Evolutionary conservation across 2,329 filamentous ascomycete species (phyloP).

Genomic region (Pestalotiopsis sp.): DNA sequence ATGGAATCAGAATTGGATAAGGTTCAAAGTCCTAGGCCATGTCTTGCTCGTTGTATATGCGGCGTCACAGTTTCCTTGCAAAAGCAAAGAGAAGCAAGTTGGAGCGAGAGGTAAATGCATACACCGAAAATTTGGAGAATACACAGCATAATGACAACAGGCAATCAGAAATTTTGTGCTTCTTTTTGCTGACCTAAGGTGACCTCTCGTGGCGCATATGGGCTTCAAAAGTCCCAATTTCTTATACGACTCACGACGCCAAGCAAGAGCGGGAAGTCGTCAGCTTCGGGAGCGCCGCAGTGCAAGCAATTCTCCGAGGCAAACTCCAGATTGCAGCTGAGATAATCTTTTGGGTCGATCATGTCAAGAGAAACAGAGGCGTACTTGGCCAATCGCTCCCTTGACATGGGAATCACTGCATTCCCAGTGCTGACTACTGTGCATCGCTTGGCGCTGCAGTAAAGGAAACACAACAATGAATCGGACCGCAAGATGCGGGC

Average conservation of each 20-base stretch:
- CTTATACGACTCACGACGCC: not conserved
- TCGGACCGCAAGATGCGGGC: not conserved
- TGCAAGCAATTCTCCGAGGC: not conserved
- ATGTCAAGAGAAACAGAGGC: not conserved
- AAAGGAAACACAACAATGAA: not conserved
- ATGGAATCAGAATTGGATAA: not conserved
- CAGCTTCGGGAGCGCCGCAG: not conserved
- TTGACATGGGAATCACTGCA: not conserved
- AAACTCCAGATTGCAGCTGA: not conserved
- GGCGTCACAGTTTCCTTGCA: not conserved
- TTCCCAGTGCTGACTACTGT: not conserved
- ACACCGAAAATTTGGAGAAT: not conserved
- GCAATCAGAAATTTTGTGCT: not conserved
- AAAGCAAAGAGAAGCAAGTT: not conserved
- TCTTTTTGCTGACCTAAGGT: not conserved
- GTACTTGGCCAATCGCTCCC: not conserved
- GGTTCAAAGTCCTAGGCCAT: not conserved
- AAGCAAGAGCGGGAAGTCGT: not conserved
- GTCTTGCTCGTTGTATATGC: not conserved
- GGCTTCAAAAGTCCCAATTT: not conserved
- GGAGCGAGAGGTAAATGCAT: not conserved
- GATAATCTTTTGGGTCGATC: not conserved
- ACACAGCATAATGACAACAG: not conserved
- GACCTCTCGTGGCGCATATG: not conserved
- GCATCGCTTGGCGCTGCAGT: not conserved